These are phyloP conservation scores for Grosmannia penicillata DNA, from an alignment of 2,329 filamentous ascomycete genomes.

Conservation along the genomic window DNA sequence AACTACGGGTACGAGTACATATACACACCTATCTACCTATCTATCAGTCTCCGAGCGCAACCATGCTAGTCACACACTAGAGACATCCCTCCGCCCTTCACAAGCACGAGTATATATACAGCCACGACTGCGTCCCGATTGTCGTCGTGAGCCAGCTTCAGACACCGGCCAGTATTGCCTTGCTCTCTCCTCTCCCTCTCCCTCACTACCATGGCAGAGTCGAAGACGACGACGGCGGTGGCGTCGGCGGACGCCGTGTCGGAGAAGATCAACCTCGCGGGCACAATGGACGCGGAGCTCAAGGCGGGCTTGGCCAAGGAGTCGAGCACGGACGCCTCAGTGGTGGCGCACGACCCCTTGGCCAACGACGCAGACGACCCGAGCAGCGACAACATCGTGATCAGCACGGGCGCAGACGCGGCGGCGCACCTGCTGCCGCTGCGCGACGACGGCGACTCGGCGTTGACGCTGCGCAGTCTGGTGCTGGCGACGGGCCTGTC, in stretches of 20 bases:
- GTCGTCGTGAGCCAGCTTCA: conserved; percentile 6
- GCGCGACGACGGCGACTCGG: conserved; percentile 35
- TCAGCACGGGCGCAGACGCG: conserved; percentile 36
- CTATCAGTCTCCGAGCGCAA: too few relatives aligned
- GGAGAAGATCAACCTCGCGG: background rate
- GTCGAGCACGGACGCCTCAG: too few relatives aligned
- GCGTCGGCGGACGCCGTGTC: background rate
- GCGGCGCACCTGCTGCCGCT: conserved; percentile 31
- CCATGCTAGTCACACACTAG: too few relatives aligned
- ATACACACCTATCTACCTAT: too few relatives aligned
- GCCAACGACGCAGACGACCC: background rate
- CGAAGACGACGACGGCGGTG: background rate
- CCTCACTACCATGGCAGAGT: background rate
- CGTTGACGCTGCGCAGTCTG: conserved; percentile 37
- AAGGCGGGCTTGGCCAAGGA: too few relatives aligned
- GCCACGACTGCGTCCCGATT: conserved; percentile 5
- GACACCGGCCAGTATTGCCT: too few relatives aligned
- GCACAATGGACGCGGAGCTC: background rate
- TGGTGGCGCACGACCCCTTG: background rate
- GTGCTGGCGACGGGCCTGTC: conserved; percentile 32
- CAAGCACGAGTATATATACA: too few relatives aligned
- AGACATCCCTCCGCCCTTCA: too few relatives aligned
- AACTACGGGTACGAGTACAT: too few relatives aligned
- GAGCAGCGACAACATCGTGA: conserved; percentile 23
- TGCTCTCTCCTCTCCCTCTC: background rate